phyloP scores from a whole-genome alignment of 441 rosid species.

The Lepidium campestre region DNA sequence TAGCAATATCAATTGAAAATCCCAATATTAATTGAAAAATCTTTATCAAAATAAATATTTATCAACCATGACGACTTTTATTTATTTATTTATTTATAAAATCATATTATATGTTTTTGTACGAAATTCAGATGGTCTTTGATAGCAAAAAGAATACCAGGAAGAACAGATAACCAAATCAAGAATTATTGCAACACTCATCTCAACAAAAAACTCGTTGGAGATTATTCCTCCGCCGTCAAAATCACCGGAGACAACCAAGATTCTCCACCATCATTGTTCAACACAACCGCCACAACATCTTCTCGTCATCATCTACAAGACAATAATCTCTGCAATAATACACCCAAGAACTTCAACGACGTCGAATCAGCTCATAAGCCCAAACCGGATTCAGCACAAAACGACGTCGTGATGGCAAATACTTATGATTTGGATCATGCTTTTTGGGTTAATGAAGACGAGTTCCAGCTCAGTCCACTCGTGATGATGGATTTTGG shows the following conservation, averaged over 20 bases:
- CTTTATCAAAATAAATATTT: no score
- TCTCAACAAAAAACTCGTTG: conserved; percentile 13
- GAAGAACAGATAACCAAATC: conserved; percentile 25
- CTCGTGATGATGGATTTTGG: conserved; percentile 19
- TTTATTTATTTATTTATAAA: background rate
- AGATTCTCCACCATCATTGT: background rate
- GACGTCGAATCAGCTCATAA: background rate
- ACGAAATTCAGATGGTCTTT: conserved; percentile 17
- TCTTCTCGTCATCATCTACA: background rate
- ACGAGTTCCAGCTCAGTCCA: conserved; percentile 8
- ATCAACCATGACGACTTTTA: no score
- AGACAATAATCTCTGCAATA: background rate
- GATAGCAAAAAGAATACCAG: conserved; percentile 22
- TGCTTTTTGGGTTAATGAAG: conserved; percentile 9
- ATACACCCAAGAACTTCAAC: background rate
- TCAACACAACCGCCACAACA: background rate
- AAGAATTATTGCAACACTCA: conserved; percentile 24
- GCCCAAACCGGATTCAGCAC: background rate
- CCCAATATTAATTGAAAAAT: no score
- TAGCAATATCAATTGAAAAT: no score
- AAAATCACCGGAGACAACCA: background rate
- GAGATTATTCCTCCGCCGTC: background rate
- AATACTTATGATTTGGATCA: background rate
- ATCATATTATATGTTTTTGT: background rate
- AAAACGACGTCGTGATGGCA: background rate